phyloP scores from a whole-genome alignment of 768 basidiomycete species.

The Mycena olivaceomarginata region DNA sequence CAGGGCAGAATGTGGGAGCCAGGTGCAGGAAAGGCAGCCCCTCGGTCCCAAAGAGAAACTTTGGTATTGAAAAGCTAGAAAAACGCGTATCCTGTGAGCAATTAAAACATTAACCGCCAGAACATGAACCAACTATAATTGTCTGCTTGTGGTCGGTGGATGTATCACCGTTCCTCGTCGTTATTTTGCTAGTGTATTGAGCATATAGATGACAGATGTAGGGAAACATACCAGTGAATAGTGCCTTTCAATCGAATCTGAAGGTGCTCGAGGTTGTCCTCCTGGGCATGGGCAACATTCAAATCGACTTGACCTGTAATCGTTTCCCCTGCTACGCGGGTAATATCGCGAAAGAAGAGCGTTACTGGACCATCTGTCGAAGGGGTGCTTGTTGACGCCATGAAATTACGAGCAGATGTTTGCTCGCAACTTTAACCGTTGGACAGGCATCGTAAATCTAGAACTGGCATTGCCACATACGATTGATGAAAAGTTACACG shows the following conservation, averaged over 20 bases:
- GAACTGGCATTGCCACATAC: too few species aligned
- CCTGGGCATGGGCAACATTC: conserved; percentile 35
- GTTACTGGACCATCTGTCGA: conserved; percentile 31
- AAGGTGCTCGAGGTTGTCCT: conserved; percentile 36
- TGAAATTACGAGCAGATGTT: neutral
- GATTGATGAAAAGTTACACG: too few species aligned
- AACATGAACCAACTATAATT: conserved; percentile 12
- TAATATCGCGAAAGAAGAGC: conserved; percentile 32
- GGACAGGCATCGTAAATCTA: neutral
- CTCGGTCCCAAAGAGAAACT: conserved; percentile 22
- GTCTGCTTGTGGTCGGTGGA: conserved; percentile 1
- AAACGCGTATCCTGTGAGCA: neutral
- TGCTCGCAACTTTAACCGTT: neutral
- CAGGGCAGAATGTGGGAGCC: conserved; percentile 17
- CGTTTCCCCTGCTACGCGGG: conserved; percentile 37
- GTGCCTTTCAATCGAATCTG: conserved; percentile 31
- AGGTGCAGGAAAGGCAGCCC: conserved; percentile 17
- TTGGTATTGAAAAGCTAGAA: conserved; percentile 26
- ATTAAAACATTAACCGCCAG: neutral
- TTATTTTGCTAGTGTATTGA: conserved; percentile 17
- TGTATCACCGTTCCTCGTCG: neutral
- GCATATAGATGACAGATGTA: neutral
- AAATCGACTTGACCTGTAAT: conserved; percentile 28
- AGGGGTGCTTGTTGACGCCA: conserved; percentile 1
- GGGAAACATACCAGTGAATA: conserved; percentile 22